These are phyloP conservation scores for Trichoderma aggressivum DNA, from an alignment of 2,329 filamentous ascomycete species.

Conservation along the genomic window DNA sequence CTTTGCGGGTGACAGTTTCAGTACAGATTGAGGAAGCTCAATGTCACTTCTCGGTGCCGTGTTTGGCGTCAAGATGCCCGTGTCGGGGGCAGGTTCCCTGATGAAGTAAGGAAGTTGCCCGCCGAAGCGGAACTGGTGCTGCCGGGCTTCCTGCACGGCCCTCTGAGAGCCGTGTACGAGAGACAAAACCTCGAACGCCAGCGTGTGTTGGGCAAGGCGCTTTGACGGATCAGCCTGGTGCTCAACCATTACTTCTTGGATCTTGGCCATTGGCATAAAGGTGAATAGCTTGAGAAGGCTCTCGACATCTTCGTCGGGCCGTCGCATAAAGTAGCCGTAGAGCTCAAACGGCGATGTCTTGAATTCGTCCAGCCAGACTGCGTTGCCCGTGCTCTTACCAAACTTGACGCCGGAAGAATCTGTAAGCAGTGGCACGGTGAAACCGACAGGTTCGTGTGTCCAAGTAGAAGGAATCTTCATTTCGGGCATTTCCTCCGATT, in stretches of 20 bases:
- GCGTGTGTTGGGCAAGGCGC: conserved; percentile 74
- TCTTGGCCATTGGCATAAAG: conserved; percentile 71
- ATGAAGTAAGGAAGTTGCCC: conserved; percentile 30
- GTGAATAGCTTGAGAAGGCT: conserved; percentile 85
- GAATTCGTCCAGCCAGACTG: conserved; percentile 82
- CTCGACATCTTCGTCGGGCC: conserved; percentile 77
- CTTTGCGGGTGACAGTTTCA: conserved; percentile 54
- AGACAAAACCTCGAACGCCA: conserved; percentile 78
- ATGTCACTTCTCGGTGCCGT: conserved; percentile 53
- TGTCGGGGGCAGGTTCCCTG: conserved; percentile 30
- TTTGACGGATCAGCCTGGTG: conserved; percentile 67
- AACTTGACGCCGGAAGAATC: conserved; percentile 85
- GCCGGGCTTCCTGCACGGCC: conserved; percentile 59
- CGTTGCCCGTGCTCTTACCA: conserved; percentile 91
- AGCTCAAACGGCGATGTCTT: conserved; percentile 81
- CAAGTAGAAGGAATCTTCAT: conserved; percentile 39
- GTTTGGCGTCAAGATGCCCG: conserved; percentile 40
- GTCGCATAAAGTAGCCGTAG: conserved; percentile 85
- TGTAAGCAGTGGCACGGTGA: conserved; percentile 87
- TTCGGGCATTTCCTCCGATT: conserved; percentile 48
- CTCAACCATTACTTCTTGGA: conserved; percentile 62
- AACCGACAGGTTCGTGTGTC: conserved; percentile 66
- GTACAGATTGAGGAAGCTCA: conserved; percentile 55
- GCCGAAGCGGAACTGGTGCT: conserved; percentile 51
- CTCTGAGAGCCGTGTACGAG: conserved; percentile 69